Conservation (phyloP, 1,284 basidiomycete genomes). For the Trichosporon sp. region DNA sequence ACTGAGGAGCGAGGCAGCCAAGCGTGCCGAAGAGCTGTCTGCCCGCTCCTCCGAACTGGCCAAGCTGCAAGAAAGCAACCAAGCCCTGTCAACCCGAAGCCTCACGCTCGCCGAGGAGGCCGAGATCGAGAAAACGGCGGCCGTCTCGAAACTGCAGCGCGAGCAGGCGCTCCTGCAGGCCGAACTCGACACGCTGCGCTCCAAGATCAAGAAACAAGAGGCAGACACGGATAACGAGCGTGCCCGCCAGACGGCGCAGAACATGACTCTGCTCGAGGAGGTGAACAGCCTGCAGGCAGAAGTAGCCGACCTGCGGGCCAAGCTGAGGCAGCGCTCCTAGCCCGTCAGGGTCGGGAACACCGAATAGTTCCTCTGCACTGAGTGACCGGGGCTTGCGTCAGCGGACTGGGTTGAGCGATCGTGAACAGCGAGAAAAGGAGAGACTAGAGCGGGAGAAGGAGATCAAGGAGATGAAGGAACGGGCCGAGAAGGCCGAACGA, state of each 20-base stretch:
- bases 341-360: neutral
- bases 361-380: constrained; percentile 11
- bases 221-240: constrained; percentile 51
- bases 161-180: constrained; percentile 34
- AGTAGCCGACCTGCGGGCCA: constrained; percentile 48
- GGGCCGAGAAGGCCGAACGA: too few relatives aligned
- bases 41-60: constrained; percentile 68
- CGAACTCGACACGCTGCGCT: constrained; percentile 46
- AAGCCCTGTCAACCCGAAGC: constrained; percentile 69
- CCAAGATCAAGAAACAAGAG: constrained; percentile 38
- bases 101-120: constrained; percentile 75
- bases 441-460: too few relatives aligned
- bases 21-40: constrained; percentile 60
- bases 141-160: neutral
- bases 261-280: constrained; percentile 56
- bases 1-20: neutral
- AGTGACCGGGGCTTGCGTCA: neutral
- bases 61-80: constrained; percentile 75
- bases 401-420: neutral
- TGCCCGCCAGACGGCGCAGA: constrained; percentile 48
- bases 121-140: constrained; percentile 51
- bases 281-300: constrained; percentile 56
- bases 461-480: too few relatives aligned
- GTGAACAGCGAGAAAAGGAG: neutral
- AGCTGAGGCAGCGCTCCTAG: constrained; percentile 36